These are phyloP conservation scores for Diaporthe sp. DNA, from an alignment of 2,329 filamentous ascomycete genomes.

Conservation along the genomic window DNA sequence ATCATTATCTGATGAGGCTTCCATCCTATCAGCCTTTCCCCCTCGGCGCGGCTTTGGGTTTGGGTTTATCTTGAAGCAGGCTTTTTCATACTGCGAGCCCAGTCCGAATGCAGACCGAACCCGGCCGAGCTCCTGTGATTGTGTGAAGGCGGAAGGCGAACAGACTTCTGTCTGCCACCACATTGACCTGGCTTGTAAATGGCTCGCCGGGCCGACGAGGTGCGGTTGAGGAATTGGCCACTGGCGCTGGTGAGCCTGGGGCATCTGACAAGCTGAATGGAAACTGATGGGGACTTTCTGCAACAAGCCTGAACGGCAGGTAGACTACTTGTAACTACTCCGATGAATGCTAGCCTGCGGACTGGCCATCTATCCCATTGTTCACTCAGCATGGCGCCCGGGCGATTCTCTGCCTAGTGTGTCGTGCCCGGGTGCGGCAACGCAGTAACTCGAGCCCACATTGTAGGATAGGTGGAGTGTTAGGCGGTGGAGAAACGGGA, in stretches of 20 bases:
- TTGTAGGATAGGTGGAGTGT: neutral
- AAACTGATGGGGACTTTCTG: constrained; percentile 10
- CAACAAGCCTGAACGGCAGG: neutral
- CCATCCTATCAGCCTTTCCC: neutral
- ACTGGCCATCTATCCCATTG: neutral
- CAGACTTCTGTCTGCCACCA: neutral
- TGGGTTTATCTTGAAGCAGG: constrained; percentile 1
- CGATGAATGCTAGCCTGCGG: neutral
- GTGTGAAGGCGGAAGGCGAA: neutral
- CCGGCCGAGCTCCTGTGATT: neutral
- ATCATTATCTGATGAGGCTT: constrained; percentile 27
- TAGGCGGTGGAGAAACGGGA: constrained; percentile 13
- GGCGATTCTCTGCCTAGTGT: constrained; percentile 6
- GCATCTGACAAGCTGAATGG: neutral
- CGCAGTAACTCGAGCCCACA: constrained; percentile 21
- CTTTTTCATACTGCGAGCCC: neutral
- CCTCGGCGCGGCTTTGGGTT: constrained; percentile 8
- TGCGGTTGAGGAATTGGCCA: constrained; percentile 37
- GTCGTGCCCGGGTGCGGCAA: neutral
- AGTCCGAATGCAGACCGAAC: constrained; percentile 6
- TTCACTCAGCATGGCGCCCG: constrained; percentile 12
- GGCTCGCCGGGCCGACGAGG: constrained; percentile 18
- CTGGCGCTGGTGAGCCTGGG: constrained; percentile 26
- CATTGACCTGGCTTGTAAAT: neutral
- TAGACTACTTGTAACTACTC: no score